Percentiles rank a stretch among this genome's conserved stretches.
Conservation (phyloP, 768 basidiomycete genomes). For the Lactarius vividus region DNA sequence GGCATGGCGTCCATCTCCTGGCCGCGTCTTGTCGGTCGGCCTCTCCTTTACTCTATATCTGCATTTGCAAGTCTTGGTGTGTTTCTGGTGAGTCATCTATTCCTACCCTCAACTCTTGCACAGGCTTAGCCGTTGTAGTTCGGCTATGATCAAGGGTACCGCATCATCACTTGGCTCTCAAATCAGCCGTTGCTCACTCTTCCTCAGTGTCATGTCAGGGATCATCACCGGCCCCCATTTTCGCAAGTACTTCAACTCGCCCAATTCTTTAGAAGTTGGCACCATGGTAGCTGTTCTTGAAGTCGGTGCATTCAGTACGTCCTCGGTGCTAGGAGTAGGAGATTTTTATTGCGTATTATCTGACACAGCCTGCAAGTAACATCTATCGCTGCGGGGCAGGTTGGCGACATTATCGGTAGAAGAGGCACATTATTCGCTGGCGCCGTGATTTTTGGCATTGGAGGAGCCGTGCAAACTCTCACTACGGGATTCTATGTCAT, state of each 20-base stretch:
- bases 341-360: not conserved
- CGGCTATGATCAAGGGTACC: conserved; percentile 84
- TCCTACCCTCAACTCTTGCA: not conserved
- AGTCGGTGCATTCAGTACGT: conserved; percentile 82
- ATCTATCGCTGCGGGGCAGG: conserved; percentile 81
- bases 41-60: conserved; percentile 75
- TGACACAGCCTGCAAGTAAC: conserved; percentile 54
- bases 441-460: conserved; percentile 79
- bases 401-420: conserved; percentile 85
- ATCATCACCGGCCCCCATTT: conserved; percentile 88
- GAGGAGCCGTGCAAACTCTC: conserved; percentile 83
- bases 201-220: conserved; percentile 77
- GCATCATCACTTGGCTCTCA: conserved; percentile 1
- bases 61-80: conserved; percentile 82
- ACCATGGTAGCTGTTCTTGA: conserved; percentile 96
- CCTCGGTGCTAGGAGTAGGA: conserved; percentile 15
- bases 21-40: conserved; percentile 68
- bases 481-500: conserved; percentile 76
- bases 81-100: conserved; percentile 59
- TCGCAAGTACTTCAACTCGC: conserved; percentile 76
- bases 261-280: conserved; percentile 71
- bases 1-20: conserved; percentile 48
- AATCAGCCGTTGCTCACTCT: conserved; percentile 22
- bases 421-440: conserved; percentile 82
- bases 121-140: conserved; percentile 45